Conservation (phyloP, 352 stramenopile genomes). For the Pythium sukuiense region DNA sequence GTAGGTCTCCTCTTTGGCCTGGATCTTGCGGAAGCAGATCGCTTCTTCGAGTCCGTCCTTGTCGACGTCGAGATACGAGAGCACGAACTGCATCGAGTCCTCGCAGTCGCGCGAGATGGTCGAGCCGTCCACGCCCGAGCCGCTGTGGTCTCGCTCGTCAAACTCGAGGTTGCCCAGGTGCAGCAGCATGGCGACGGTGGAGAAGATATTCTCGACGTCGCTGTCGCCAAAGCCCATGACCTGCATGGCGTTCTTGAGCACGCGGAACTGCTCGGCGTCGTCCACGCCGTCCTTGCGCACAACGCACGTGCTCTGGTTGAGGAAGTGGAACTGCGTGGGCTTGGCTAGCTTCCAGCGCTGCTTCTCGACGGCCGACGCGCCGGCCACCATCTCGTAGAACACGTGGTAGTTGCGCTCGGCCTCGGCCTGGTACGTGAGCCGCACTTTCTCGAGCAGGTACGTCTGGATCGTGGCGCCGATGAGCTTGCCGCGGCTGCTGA, state of each 20-base stretch:
- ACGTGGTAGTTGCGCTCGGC: slow-evolving; percentile 96
- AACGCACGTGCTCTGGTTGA: slow-evolving; percentile 88
- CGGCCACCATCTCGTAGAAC: slow-evolving; percentile 94
- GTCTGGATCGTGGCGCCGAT: slow-evolving; percentile 93
- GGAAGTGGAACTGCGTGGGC: slow-evolving; percentile 84
- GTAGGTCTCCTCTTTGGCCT: slow-evolving; percentile 92
- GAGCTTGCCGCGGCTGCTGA: slow-evolving; percentile 73
- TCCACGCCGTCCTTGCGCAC: slow-evolving; percentile 88
- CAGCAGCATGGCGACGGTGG: slow-evolving; percentile 88
- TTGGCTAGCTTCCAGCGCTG: slow-evolving; percentile 58
- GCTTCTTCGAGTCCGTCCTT: slow-evolving; percentile 84
- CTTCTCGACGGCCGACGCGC: slow-evolving; percentile 57
- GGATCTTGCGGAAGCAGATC: slow-evolving; percentile 91
- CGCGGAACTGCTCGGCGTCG: slow-evolving; percentile 85
- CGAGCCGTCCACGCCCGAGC: slow-evolving; percentile 69
- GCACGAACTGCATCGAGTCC: slow-evolving; percentile 77
- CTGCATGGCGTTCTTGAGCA: slow-evolving; percentile 76
- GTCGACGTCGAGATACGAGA: slow-evolving; percentile 89
- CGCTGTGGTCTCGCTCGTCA: slow-evolving; percentile 53
- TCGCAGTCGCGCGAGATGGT: slow-evolving; percentile 51
- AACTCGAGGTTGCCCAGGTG: slow-evolving; percentile 96
- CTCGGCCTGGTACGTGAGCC: slow-evolving; percentile 91
- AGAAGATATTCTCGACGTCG: slow-evolving; percentile 92
- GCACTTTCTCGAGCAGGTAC: slow-evolving; percentile 96
- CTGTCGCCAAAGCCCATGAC: slow-evolving; percentile 87